phyloP scores from a whole-genome alignment of 139 green algal genomes.

The Tetraselmis chui region DNA sequence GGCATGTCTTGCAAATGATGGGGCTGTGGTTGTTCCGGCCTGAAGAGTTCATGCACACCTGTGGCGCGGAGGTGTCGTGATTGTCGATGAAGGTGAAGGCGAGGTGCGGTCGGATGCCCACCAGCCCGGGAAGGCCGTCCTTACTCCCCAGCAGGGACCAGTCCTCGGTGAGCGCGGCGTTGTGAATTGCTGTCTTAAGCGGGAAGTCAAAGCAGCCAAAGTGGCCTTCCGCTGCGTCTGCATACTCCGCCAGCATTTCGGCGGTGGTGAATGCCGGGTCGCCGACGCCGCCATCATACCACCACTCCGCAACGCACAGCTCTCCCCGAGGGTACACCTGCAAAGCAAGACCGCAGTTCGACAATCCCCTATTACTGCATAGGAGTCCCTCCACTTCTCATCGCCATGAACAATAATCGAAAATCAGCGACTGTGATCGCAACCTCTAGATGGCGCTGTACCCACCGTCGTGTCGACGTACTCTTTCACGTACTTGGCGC shows the following conservation, averaged over 20 bases:
- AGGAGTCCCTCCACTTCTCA: no score
- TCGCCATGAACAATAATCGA: no score
- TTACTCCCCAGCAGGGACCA: slow-evolving; percentile 22
- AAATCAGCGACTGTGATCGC: neutral
- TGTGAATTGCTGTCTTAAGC: slow-evolving; percentile 18
- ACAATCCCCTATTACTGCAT: no score
- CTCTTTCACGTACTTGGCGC: slow-evolving; percentile 15
- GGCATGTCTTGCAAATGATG: no score
- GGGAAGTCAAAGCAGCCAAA: slow-evolving; percentile 26
- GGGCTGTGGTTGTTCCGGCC: no score
- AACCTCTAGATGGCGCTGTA: no score
- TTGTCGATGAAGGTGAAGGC: slow-evolving; percentile 37
- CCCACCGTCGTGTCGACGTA: slow-evolving; percentile 17
- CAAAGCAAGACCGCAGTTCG: neutral
- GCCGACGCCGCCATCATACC: slow-evolving; percentile 7
- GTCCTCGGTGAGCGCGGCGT: slow-evolving; percentile 8
- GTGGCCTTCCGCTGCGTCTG: slow-evolving; percentile 8
- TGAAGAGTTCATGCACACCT: no score
- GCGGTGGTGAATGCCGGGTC: slow-evolving; percentile 8
- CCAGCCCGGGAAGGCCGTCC: slow-evolving; percentile 19
- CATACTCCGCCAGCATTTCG: slow-evolving; percentile 20
- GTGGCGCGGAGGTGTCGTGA: slow-evolving; percentile 24
- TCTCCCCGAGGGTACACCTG: slow-evolving; percentile 5
- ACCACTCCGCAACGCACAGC: slow-evolving; percentile 23
- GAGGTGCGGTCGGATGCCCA: slow-evolving; percentile 14